Percentiles rank a stretch among this genome's conserved stretches.
phyloP scores from a whole-genome alignment of 176 grass and related monocot species.

The Ensete ventricosum region DNA sequence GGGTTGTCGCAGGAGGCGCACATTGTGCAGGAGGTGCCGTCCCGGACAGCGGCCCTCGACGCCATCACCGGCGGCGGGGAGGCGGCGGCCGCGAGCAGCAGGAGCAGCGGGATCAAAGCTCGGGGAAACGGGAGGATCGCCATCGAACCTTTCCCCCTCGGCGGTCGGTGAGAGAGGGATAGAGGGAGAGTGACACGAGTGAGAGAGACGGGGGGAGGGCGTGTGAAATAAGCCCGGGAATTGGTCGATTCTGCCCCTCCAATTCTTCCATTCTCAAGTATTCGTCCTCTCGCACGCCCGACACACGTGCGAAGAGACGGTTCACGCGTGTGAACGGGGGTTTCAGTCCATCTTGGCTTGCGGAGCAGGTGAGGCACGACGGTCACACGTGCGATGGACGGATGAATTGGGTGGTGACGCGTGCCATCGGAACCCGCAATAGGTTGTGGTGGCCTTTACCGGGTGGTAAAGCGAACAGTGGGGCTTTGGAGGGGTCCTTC shows the following conservation, averaged over 20 bases:
- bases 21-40: conserved; percentile 24
- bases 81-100: not conserved
- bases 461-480: not conserved
- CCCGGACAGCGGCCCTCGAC: not conserved
- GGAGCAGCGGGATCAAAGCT: not conserved
- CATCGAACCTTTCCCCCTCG: not conserved
- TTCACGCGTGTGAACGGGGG: too few species aligned
- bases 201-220: not conserved
- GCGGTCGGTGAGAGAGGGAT: not conserved
- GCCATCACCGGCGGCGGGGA: not conserved
- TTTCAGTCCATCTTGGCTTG: too few species aligned
- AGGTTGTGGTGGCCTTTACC: too few species aligned
- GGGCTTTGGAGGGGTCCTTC: not conserved
- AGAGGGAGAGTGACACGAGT: not conserved
- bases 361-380: too few species aligned
- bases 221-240: too few species aligned
- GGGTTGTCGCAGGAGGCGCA: conserved; percentile 27
- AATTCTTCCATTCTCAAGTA: too few species aligned
- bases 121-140: not conserved
- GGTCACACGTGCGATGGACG: too few species aligned
- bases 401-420: too few species aligned
- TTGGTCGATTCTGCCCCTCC: too few species aligned
- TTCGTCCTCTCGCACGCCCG: too few species aligned
- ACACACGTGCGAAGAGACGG: too few species aligned
- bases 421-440: too few species aligned